phyloP scores from a whole-genome alignment of 768 basidiomycete species.

The Calocybe gangraenosa region DNA sequence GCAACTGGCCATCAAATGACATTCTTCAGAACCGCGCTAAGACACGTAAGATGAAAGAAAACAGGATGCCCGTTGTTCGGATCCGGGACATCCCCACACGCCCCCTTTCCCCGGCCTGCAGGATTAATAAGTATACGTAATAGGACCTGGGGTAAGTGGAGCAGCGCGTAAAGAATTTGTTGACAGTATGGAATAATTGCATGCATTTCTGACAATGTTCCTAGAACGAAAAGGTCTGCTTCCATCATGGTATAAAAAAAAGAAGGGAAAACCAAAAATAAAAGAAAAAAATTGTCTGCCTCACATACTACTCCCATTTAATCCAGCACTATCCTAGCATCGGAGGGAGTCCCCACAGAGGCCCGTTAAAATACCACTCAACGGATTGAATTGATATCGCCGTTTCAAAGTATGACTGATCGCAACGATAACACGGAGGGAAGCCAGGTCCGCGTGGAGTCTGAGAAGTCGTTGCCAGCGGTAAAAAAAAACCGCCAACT shows the following conservation, averaged over 20 bases:
- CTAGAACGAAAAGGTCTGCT: too few species aligned
- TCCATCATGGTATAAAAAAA: not conserved
- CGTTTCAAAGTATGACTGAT: not conserved
- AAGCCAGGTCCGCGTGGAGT: conserved; percentile 12
- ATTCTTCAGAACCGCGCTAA: too few species aligned
- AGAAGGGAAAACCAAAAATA: not conserved
- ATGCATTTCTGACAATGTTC: too few species aligned
- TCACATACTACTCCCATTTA: conserved; percentile 75
- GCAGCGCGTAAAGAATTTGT: too few species aligned
- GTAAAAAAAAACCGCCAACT: conserved; percentile 10
- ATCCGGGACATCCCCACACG: too few species aligned
- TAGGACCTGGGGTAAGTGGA: too few species aligned
- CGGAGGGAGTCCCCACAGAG: conserved; percentile 81
- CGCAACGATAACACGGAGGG: conserved; percentile 1
- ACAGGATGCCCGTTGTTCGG: too few species aligned
- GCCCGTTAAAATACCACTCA: conserved; percentile 51
- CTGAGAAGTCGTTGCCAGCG: conserved; percentile 9
- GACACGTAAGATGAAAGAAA: too few species aligned
- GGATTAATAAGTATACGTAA: too few species aligned
- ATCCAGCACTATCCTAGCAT: conserved; percentile 73
- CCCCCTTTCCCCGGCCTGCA: too few species aligned
- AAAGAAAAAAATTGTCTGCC: conserved; percentile 55
- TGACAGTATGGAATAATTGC: too few species aligned
- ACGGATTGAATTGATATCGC: conserved; percentile 31
- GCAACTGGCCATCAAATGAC: too few species aligned